Conservation (phyloP, 169 alveolate species). For the Blepharisma undulans region DNA sequence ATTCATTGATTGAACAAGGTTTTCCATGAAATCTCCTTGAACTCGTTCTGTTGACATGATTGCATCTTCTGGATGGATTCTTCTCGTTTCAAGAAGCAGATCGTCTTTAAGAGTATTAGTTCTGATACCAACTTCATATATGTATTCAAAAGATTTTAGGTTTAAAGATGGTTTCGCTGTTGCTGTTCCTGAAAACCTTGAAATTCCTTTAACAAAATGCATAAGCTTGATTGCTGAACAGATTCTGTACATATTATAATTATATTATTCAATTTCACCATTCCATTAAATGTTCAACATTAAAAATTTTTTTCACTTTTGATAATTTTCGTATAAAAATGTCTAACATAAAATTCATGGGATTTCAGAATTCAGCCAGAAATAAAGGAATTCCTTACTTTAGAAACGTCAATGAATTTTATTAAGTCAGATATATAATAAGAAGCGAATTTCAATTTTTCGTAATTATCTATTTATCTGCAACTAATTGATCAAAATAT, state of each 20-base stretch:
- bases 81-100: not conserved
- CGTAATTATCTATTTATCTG: no score
- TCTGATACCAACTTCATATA: not conserved
- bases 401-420: no score
- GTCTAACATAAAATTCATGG: no score
- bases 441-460: no score
- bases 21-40: conserved; percentile 52
- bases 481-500: no score
- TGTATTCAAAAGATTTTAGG: not conserved
- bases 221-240: not conserved
- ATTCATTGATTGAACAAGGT: conserved; percentile 20
- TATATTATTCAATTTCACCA: not conserved
- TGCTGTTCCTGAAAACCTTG: not conserved
- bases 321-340: no score
- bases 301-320: not conserved
- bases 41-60: conserved; percentile 45
- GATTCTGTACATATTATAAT: not conserved
- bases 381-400: no score
- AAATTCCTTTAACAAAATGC: not conserved
- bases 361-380: no score
- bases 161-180: not conserved
- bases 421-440: no score
- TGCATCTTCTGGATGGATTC: conserved; percentile 1
- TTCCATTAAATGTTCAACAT: no score
- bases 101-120: not conserved